Conservation (phyloP, 495 filamentous ascomycete genomes). For the Neurospora discreta region DNA sequence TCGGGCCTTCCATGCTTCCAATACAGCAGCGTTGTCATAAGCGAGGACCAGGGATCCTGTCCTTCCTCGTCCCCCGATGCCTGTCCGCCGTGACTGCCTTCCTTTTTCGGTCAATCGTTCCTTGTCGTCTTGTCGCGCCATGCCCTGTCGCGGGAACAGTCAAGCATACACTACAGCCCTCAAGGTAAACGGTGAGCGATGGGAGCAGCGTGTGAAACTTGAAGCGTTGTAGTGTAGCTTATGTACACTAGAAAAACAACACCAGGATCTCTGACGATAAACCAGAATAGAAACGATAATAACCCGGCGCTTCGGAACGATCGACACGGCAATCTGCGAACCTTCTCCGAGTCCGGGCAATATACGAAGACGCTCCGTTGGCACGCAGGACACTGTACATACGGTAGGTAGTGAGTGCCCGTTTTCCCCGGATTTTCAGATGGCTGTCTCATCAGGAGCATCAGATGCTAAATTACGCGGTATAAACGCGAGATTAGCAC, state of each 20-base stretch:
- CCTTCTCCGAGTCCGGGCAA: background rate
- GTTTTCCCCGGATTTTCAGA: background rate
- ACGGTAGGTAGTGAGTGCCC: background rate
- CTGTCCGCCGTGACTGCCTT: background rate
- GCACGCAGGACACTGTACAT: background rate
- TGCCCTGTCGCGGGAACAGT: background rate
- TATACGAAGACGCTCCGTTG: background rate
- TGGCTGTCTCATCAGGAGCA: too few species aligned
- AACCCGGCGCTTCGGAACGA: background rate
- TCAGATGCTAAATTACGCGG: background rate
- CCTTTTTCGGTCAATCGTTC: background rate
- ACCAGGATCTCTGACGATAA: background rate
- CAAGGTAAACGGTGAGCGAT: background rate
- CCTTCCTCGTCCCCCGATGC: background rate
- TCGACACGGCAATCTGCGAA: background rate
- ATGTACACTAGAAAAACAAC: background rate
- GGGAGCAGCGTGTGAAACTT: background rate
- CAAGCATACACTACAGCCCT: too few species aligned
- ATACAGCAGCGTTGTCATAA: background rate
- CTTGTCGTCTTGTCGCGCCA: background rate
- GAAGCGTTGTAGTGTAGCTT: background rate
- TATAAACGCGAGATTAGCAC: background rate
- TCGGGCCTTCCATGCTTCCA: background rate
- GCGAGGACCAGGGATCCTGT: background rate
- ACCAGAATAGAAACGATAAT: background rate